Base-by-base conservation (phyloP, 768 basidiomycete species). In the Cubamyces lactineus region DNA sequence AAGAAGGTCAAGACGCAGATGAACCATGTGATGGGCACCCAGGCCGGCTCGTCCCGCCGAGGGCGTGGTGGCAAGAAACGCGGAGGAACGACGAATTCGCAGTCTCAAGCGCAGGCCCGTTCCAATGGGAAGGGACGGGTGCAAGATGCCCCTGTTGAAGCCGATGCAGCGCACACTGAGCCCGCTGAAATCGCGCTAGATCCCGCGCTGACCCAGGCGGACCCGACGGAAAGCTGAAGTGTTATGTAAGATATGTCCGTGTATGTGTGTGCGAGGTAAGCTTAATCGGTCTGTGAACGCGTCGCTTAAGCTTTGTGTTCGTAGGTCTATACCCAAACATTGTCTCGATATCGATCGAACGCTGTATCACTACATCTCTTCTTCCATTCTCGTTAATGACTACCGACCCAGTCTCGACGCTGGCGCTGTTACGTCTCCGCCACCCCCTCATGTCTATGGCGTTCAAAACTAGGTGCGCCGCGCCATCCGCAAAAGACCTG, bases 61-160 rank as follows among this genome's bases (percentile, higher is more conserved):
- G 63, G 63, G 12, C 63, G 63, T 53, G 63, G 63, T 2, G 54
- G 63, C 28, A 52, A 52, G 49, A 64, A 64, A 55, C 63, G 49
- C n/a, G 62, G 56, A 12, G 47, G 45, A 28, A 38, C 45, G 46
- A 63, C 59, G 0, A 59, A 58, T 47, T 7, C 49, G 21, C 49
- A 52, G 41, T 8, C 48, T 49, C 48, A 12, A 11, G 13, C 49
- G 40, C 41, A 52, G 49, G 17, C 43, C 12, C 41, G 28, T 17
- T 52, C 57, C 5, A 34, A 26, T 11, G 57, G 46, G n/a, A 54
- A 59, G 21, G 53, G 11, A 12, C 57, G 47, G 19, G 61, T 13
- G 3, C 54, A 39, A 28, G 53, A 59, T 12, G 40, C 50, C 0
- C 6, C 57, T 0, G 12, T 23, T 2, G 52, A 53, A 17, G 12